Evolutionary conservation across 1,284 basidiomycete genomes (phyloP), one percentile per base, ranked within the genome.

Genomic region (Boletus smithii): DNA sequence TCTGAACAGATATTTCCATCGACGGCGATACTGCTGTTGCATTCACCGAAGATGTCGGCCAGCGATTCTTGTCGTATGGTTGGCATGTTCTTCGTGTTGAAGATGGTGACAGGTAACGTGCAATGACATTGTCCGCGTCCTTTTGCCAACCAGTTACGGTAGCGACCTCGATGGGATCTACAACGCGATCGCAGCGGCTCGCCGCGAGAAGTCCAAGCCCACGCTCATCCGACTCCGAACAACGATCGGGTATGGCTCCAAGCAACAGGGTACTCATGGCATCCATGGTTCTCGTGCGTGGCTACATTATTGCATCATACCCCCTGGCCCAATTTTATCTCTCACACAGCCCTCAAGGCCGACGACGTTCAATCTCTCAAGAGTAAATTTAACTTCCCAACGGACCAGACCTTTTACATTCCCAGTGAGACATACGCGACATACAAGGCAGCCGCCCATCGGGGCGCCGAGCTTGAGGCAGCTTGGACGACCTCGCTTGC

Each of bases 191-290:
- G 79, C 77, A 43, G 77, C 85, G 64, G 92, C 88, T 46, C 83
- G 84, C 61, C 74, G 79, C 67, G 83, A 84, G 67, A 88, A 79
- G 66, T 77, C 65, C 71, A 92, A 93, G 74, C 94, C 94, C 38
- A 91, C 91, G 31, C 74, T 97, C 60, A 90, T 97, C 69, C 79
- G 82, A 56, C 73, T 95, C 50, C 83, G 78, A 66, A 97, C 95
- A 53, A 95, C 88, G 52, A 97, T 97, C 57, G 94, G 94, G 46
- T 97, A 80, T 67, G 94, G 95, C 53, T 97, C 94, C 39, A 88
- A 90, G 74, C 81, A 83, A 65, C 87, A 93, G 72, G 94, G 94
- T 58, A 91, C 89, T 16, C 92, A 95, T 62, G 89, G 90, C 59
- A 91, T 97, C 54, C 94, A 97, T 71, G 95, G 95, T 60, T 63